Conservation (phyloP, 1,139 yeast genomes). For the Zygosaccharomyces sapae region DNA sequence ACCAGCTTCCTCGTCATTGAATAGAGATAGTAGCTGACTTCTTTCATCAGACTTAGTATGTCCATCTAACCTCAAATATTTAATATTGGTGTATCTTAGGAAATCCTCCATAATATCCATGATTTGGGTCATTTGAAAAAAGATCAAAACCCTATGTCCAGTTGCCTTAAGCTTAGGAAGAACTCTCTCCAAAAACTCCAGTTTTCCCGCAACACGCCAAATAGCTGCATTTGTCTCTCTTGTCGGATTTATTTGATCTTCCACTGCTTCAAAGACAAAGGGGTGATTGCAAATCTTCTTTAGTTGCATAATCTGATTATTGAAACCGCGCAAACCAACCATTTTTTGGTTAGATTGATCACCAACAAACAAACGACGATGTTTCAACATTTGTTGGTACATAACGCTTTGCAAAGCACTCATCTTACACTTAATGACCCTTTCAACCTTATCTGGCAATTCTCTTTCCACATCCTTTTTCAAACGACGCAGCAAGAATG, state of each 20-base stretch:
- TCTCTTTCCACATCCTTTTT: conserved; percentile 97
- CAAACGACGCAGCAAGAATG: conserved; percentile 87
- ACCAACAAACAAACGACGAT: conserved; percentile 62
- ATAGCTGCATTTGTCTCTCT: conserved; percentile 64
- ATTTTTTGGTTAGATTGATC: conserved; percentile 44
- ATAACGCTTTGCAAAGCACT: conserved; percentile 78
- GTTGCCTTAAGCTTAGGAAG: conserved; percentile 70
- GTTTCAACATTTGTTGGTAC: conserved; percentile 73
- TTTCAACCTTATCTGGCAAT: conserved; percentile 91
- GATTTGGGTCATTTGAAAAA: conserved; percentile 84
- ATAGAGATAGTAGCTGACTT: conserved; percentile 59
- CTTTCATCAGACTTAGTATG: conserved; percentile 81
- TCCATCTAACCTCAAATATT: conserved; percentile 77
- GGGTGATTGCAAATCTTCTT: conserved; percentile 97
- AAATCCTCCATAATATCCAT: conserved; percentile 90
- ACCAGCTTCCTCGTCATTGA: conserved; percentile 69
- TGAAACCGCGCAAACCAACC: conserved; percentile 73
- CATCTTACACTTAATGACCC: conserved; percentile 91
- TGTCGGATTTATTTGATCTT: conserved; percentile 74
- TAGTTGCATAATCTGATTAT: conserved; percentile 91
- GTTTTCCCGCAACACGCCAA: conserved; percentile 71
- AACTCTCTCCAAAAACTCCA: conserved; percentile 68
- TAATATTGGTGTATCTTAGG: conserved; percentile 57
- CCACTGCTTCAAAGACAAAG: conserved; percentile 93
- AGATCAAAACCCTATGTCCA: conserved; percentile 75